Evolutionary conservation across 169 alveolate species (phyloP).

Genomic region (Plasmodium billcollinsi): DNA sequence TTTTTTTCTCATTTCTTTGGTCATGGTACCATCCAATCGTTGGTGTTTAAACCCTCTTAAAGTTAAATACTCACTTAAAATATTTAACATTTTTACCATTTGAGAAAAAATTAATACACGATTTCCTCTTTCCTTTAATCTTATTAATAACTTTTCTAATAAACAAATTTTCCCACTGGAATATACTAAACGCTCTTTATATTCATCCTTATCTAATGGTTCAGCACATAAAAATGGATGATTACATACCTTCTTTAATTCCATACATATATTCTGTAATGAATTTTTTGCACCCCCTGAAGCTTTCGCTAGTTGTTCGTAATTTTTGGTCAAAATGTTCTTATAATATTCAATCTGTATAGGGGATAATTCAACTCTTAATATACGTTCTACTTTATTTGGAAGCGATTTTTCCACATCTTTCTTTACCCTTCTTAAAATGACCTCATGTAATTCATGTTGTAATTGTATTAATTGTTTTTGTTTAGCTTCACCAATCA

Average conservation of each 20-base stretch:
- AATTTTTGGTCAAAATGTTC: constrained; percentile 90
- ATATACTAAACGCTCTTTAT: constrained; percentile 90
- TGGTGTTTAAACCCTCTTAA: constrained; percentile 96
- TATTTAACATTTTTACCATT: constrained; percentile 97
- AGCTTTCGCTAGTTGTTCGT: constrained; percentile 91
- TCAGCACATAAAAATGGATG: constrained; percentile 98
- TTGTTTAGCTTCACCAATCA: constrained; percentile 92
- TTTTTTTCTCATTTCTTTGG: constrained; percentile 96
- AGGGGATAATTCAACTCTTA: constrained; percentile 93
- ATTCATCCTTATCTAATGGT: constrained; percentile 91
- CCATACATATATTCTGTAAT: constrained; percentile 95
- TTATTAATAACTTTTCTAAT: constrained; percentile 93
- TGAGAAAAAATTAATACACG: constrained; percentile 97
- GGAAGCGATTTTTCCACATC: constrained; percentile 94
- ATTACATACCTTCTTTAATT: constrained; percentile 97
- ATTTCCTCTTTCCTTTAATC: constrained; percentile 94
- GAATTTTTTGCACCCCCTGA: constrained; percentile 92
- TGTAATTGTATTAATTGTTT: constrained; percentile 90
- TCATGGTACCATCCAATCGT: constrained; percentile 98
- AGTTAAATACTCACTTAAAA: constrained; percentile 96
- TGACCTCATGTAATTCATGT: constrained; percentile 90
- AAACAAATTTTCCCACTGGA: constrained; percentile 96
- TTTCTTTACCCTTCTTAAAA: constrained; percentile 91
- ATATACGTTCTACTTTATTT: constrained; percentile 92
- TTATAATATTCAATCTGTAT: constrained; percentile 91